Evolutionary conservation across 176 grass and related monocot species (phyloP).

Genomic region (Cymbopogon citratus): DNA sequence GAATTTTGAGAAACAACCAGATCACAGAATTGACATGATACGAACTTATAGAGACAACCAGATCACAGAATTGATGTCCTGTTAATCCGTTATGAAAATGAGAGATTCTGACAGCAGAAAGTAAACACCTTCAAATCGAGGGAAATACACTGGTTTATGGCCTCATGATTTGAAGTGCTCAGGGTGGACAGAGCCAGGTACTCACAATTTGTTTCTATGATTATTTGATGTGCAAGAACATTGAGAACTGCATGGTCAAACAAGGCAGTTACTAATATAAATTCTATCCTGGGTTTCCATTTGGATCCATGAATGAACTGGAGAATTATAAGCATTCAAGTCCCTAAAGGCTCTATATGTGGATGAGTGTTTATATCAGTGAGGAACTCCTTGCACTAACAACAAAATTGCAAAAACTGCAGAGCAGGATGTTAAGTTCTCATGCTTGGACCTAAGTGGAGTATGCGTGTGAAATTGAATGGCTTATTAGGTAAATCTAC

Average conservation of each 20-base stretch:
- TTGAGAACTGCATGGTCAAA: background rate
- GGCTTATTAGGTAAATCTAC: background rate
- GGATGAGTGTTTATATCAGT: background rate
- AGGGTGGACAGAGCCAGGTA: background rate
- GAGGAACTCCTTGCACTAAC: background rate
- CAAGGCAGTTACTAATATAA: conserved; percentile 5
- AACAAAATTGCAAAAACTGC: background rate
- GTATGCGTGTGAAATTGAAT: background rate
- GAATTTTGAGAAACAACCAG: background rate
- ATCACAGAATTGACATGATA: background rate
- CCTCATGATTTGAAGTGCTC: background rate
- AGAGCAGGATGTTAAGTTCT: background rate
- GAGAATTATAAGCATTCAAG: background rate
- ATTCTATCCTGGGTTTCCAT: background rate
- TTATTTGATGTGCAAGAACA: background rate
- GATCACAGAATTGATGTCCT: background rate
- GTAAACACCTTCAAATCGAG: background rate
- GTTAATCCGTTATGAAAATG: background rate
- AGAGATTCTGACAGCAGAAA: conserved; percentile 5
- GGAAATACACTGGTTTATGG: background rate
- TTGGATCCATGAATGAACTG: conserved; percentile 6
- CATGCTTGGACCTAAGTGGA: background rate
- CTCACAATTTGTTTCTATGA: background rate
- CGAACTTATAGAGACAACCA: background rate
- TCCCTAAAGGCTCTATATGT: background rate